Base-by-base conservation (phyloP, 805 yeast genomes). In the Cyberlindnera japonica region DNA sequence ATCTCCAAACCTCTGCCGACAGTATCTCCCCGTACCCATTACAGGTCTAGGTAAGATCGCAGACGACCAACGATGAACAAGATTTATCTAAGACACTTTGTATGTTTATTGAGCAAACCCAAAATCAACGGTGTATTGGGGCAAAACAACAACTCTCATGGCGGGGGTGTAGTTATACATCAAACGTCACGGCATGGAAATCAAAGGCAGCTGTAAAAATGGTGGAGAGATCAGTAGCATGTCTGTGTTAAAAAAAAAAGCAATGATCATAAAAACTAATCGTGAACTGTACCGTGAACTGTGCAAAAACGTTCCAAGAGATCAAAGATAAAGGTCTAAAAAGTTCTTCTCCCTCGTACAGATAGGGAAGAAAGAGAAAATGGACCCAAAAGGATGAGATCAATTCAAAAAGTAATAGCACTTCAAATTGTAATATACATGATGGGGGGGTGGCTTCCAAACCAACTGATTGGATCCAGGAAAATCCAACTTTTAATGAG, bases 31-130 rank as follows among this genome's bases (percentile, higher is more conserved):
- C n/a, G n/a, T n/a, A n/a, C n/a, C n/a, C n/a, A n/a, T n/a, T n/a
- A n/a, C n/a, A n/a, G n/a, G n/a, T n/a, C n/a, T n/a, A n/a, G n/a
- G n/a, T n/a, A n/a, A n/a, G n/a, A n/a, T n/a, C n/a, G n/a, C n/a
- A n/a, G n/a, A n/a, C 22, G 13, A 30, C 21, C 21, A 30, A 14
- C 5, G 13, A 18, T 9, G 14, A n/a, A 15, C 10, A 14, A 30
- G 15, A 9, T 18, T 9, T 30, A 30, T 18, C 21, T 30, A 30
- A 7, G 4, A 23, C 14, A 18, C 33, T 19, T 21, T 38, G 30
- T 33, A 33, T 38, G 42, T 38, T 33, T 38, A 38, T 38, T 33
- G 33, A 33, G 37, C 37, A 33, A 33, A 24, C 25, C 33, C 20
- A 13, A 28, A 28, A 11, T 20, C 13, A 7, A n/a, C n/a, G 28